Base-by-base conservation (phyloP, 2,329 filamentous ascomycete species). In the Nannizziopsis arthrosporioides region DNA sequence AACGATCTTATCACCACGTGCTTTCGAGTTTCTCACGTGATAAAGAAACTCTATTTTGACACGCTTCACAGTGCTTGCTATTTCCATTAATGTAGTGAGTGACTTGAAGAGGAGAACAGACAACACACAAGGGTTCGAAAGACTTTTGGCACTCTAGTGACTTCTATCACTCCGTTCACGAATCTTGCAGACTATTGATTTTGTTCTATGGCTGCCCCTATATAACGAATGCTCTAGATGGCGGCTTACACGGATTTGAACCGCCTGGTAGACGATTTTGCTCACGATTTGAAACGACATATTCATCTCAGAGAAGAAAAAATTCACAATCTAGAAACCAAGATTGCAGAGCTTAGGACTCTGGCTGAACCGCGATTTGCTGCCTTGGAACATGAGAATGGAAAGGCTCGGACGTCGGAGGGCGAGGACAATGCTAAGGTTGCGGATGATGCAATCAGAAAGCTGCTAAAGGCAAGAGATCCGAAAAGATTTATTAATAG, bases 261-360 rank as follows among this genome's bases (percentile, higher is more conserved):
- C 12, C 37, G 42, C 17, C 18, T 47, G 17, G 45, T 47, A 11
- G 45, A 47, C 31, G 45, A 47, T 31, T 47, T 47, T n/a, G 37
- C 45, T 3, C 38, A 47, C 10, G 45, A 47, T 22, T 42, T 17
- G 12, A 47, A 47, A 22, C 45, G 45, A 15, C 45, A 47, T 27
- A 47, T 47, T 11, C 27, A 14, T 27, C 30, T 47, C 3, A 36
- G 27, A 42, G 37, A 47, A 30, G 38, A 36, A 5, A 27, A 12
- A 15, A 27, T 47, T 10, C 27, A 12, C 11, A 12, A 15, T 3
- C 12, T 47, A 18, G 31, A 42, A 12, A 27, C n/a, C 31, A n/a
- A 37, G 15, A 1, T 17, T 12, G 31, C 41, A 27, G 5, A 27
- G 14, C 9, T 15, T 17, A 30, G n/a, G 6, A n/a, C 5, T 30